Base-by-base conservation (phyloP, 441 rosid genomes). In the Gossypium schwendimanii region DNA sequence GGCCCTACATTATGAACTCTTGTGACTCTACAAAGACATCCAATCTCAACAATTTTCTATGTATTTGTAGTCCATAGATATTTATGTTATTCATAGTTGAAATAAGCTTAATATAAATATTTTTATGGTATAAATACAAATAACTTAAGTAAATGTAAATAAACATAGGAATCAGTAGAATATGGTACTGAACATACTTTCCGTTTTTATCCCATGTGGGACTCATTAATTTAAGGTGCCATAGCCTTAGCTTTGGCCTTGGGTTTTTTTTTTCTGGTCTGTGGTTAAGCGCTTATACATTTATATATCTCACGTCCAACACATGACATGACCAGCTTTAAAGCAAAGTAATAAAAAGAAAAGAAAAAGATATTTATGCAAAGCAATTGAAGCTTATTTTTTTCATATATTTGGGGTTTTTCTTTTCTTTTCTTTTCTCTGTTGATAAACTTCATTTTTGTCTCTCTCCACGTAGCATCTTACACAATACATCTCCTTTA, bases 301-400 rank as follows among this genome's bases (percentile, higher is more conserved):
- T 6, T 60, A 26, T 58, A 12, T 7, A 8, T 71, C 65, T 74
- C 87, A 77, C 84, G 73, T 71, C 77, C 79, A 67, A 24, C 80
- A 80, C 76, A 76, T 82, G 87, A 84, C 21, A 80, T 81, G 87
- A 79, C 15, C 85, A 39, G 20, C 90, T 84, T 86, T 79, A 85
- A 88, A 85, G 89, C 87, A 84, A 86, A 86, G 88, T 44, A 71
- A 80, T 14, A 15, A 26, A 63, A 17, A 12, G 15, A 63, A 45
- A 41, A 60, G n/a, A 41, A 33, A 9, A 41, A 4, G 10, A 20
- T 8, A 31, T 31, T 31, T 31, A 49, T 18, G 31, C 55, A 14
- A 60, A 69, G 73, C 26, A 36, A 28, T 50, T 3, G 14, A 21
- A 24, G 2, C 33, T 23, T 23, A 4, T 10, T 23, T 28, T 31